Base-by-base conservation (phyloP, 768 basidiomycete genomes). In the Rickenella mellea region DNA sequence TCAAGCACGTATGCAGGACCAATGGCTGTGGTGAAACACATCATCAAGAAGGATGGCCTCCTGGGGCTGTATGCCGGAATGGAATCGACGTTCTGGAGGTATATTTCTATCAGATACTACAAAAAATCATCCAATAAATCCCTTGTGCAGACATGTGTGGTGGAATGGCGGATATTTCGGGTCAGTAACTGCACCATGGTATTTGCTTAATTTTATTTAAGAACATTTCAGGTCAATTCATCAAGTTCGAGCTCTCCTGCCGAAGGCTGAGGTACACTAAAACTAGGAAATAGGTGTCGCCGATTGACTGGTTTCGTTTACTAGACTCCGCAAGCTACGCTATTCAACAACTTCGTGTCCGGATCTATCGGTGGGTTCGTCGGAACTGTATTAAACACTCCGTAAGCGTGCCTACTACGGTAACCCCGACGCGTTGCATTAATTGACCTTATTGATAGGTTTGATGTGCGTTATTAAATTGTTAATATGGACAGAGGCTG, bases 31-130 rank as follows among this genome's bases (percentile, higher is more conserved):
- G 74, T 99, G 14, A 80, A 73, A 50, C 79, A 88, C 51, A 69
- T 91, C 22, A 59, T 96, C 37, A 70, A 60, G 51, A 83, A 80
- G 45, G 80, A 89, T 26, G 94, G 94, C 22, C 39, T 85, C 4
- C 63, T 97, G 0, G 93, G 90, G 15, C 63, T 97, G 20, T 97
- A 97, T 56, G 78, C 78, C 19, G 93, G 96, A 27, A 93, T 98
- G 85, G 96, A 98, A 58, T 77, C 90, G 10, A 98, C 94, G 2
- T 94, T 97, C 66, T 97, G 94, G 94, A 76, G 93, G 88, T 87
- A 42, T 30, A 15, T 20, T 11, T 19, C 27, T 19, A 15, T 14
- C 30, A n/a, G 11, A 17, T 15, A 12, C 2, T 22, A 31, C n/a
- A n/a, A n/a, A n/a, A n/a, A n/a, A 11, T 22, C 37, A 24, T 28